Conservation (phyloP, 2,329 filamentous ascomycete species). For the Zalaria sp. region DNA sequence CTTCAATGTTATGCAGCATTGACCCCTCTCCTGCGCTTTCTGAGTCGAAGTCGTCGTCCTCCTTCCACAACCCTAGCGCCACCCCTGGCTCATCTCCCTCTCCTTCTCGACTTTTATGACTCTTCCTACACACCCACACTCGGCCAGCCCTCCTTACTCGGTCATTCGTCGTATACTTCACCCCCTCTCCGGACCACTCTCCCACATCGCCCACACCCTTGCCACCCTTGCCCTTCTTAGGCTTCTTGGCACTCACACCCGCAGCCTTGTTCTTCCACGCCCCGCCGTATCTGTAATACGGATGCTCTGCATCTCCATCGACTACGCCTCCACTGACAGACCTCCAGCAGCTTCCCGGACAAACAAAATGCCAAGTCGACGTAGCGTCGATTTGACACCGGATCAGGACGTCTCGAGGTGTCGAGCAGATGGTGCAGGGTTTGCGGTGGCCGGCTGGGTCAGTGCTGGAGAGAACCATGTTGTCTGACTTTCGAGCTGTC, state of each 20-base stretch:
- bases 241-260: constrained; percentile 26
- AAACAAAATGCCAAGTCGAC: constrained; percentile 28
- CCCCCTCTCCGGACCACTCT: background rate
- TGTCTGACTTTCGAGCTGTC: background rate
- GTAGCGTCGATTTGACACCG: constrained; percentile 29
- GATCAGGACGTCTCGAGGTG: constrained; percentile 23
- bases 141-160: background rate
- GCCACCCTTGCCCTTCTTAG: constrained; percentile 22
- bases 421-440: constrained; percentile 26
- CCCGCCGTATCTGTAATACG: constrained; percentile 22
- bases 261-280: constrained; percentile 32
- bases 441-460: constrained; percentile 12
- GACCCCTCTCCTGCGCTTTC: too few species aligned
- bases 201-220: constrained; percentile 8
- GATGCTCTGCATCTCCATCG: constrained; percentile 24
- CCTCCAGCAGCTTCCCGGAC: constrained; percentile 28
- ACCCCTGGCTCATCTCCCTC: constrained; percentile 1
- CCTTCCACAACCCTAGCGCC: constrained; percentile 1
- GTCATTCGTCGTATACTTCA: constrained; percentile 3
- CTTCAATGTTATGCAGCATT: too few species aligned
- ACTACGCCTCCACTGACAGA: constrained; percentile 28
- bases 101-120: background rate
- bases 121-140: constrained; percentile 3
- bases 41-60: background rate
- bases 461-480: background rate